A percentile compares a stretch with the other conserved stretches of the same genome.
Evolutionary conservation across 345 rosid genomes (phyloP).

Genomic region (Eucalyptus tenuipes): DNA sequence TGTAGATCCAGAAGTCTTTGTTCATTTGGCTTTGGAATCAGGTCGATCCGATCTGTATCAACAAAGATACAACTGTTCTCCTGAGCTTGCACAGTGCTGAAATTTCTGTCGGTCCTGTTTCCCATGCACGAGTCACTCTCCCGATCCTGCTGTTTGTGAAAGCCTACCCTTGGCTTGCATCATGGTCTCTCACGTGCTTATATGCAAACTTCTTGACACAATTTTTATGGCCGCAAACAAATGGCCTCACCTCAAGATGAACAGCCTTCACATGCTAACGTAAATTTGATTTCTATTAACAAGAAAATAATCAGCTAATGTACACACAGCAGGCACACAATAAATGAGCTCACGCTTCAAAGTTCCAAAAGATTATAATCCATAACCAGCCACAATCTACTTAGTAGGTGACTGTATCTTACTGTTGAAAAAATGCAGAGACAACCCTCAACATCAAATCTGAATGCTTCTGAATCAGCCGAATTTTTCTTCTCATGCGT

Average conservation of each 20-base stretch:
- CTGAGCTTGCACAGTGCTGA: no score
- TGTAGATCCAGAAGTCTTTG: no score
- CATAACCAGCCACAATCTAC: background rate
- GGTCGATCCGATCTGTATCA: no score
- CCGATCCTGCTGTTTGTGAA: no score
- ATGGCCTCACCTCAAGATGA: constrained; percentile 45
- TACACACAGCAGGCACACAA: background rate
- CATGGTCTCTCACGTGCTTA: constrained; percentile 79
- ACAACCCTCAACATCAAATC: constrained; percentile 48
- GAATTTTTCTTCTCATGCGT: constrained; percentile 46
- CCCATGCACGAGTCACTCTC: no score
- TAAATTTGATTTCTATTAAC: constrained; percentile 63
- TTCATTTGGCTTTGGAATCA: no score
- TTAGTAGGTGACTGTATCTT: constrained; percentile 11
- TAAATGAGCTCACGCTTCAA: constrained; percentile 14
- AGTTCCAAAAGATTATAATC: background rate
- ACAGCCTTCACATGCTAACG: constrained; percentile 46
- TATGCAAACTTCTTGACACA: constrained; percentile 65
- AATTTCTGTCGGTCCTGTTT: no score
- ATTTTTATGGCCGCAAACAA: constrained; percentile 38
- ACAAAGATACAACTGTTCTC: no score
- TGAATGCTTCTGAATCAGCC: constrained; percentile 15
- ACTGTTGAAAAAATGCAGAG: constrained; percentile 48
- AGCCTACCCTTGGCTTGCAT: no score
- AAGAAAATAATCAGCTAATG: background rate